Percentiles rank a stretch among this genome's conserved stretches.
Conservation (phyloP, 495 filamentous ascomycete species). For the Penicillium mononematosum region DNA sequence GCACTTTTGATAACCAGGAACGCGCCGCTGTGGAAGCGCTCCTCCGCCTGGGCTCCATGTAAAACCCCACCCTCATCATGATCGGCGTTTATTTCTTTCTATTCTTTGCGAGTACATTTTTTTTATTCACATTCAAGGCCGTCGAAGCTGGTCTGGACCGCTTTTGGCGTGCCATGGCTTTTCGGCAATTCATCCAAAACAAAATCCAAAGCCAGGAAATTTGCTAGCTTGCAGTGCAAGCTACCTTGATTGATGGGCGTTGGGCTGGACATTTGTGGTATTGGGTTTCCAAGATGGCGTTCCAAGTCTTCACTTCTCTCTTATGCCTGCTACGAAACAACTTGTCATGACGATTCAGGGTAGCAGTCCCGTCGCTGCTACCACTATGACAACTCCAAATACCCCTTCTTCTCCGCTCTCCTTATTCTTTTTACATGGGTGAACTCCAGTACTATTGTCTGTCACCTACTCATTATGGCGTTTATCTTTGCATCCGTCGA, state of each 20-base stretch:
- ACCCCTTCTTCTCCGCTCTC: conserved; percentile 5
- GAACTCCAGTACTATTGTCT: neutral
- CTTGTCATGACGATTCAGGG: conserved; percentile 9
- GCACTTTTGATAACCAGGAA: conserved; percentile 52
- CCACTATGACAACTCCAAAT: conserved; percentile 10
- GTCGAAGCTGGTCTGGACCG: conserved; percentile 35
- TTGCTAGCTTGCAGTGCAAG: conserved; percentile 17
- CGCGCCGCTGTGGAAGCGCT: conserved; percentile 83
- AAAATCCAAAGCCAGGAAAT: conserved; percentile 14
- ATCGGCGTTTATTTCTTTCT: conserved; percentile 29
- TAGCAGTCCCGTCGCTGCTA: conserved; percentile 5
- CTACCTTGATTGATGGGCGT: conserved; percentile 8
- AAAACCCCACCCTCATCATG: conserved; percentile 45
- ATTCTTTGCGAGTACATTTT: conserved; percentile 15
- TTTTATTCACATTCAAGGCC: conserved; percentile 25
- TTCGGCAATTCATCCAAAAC: conserved; percentile 16
- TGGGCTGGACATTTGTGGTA: conserved; percentile 7
- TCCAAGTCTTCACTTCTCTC: conserved; percentile 3
- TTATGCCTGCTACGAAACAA: conserved; percentile 11
- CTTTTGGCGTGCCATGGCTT: conserved; percentile 18
- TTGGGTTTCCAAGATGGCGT: conserved; percentile 11
- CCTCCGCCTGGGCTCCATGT: conserved; percentile 82
- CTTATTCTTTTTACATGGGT: neutral
- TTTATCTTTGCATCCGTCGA: conserved; percentile 10
- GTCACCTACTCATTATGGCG: conserved; percentile 1